phyloP scores from a whole-genome alignment of 345 rosid species.

The Microcos paniculata region DNA sequence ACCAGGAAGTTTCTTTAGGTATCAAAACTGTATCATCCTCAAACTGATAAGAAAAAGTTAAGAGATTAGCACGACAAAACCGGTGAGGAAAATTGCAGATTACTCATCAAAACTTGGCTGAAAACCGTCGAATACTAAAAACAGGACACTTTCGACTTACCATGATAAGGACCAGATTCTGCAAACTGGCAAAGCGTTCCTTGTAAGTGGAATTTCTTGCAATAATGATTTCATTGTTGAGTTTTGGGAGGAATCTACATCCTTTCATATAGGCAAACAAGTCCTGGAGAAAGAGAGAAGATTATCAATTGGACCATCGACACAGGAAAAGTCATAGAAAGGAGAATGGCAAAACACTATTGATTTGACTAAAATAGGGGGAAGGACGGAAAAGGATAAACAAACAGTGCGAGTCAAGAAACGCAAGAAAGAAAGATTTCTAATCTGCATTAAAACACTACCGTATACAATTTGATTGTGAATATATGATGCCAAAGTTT shows the following conservation, averaged over 20 bases:
- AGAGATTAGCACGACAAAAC: conserved; percentile 3
- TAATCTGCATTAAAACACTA: not conserved
- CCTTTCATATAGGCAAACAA: conserved; percentile 43
- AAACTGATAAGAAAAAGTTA: conserved; percentile 47
- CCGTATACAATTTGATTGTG: not conserved
- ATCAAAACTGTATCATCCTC: conserved; percentile 71
- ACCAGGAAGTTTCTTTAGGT: conserved; percentile 85
- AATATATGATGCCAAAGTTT: not conserved
- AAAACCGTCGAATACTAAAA: not conserved
- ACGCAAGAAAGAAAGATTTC: not conserved
- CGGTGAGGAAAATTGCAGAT: not conserved
- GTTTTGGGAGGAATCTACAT: conserved; percentile 67
- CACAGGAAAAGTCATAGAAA: not conserved
- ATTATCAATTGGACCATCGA: not conserved
- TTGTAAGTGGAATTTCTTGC: conserved; percentile 65
- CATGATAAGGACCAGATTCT: conserved; percentile 76
- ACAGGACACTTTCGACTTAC: conserved; percentile 28
- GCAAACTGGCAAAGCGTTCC: conserved; percentile 62
- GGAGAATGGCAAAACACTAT: not conserved
- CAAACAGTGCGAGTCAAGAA: not conserved
- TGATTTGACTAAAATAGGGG: not conserved
- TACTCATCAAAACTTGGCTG: not conserved
- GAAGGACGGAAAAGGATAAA: not conserved
- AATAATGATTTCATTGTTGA: conserved; percentile 55
- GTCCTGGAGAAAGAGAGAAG: conserved; percentile 25